phyloP scores from a whole-genome alignment of 495 filamentous ascomycete species.

The Aspergillus nidulans region DNA sequence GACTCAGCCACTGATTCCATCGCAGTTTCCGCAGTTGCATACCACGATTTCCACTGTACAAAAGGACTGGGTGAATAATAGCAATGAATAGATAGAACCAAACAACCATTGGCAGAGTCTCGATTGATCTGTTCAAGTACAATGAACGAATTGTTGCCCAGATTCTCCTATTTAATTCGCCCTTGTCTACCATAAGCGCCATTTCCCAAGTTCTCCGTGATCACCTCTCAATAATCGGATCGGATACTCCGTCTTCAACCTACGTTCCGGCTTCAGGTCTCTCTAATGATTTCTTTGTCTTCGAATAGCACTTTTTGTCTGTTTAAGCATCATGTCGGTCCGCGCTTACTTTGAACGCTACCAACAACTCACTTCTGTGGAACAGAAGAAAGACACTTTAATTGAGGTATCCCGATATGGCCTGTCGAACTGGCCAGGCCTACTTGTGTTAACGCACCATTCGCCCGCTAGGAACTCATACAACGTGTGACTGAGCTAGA shows the following conservation, averaged over 20 bases:
- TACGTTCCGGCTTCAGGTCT: not conserved
- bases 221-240: not conserved
- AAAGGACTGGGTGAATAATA: not conserved
- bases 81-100: not conserved
- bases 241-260: slow-evolving; percentile 2
- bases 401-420: slow-evolving; percentile 41
- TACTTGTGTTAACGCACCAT: slow-evolving; percentile 3
- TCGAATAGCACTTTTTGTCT: slow-evolving; percentile 3
- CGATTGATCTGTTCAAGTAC: not conserved
- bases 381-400: slow-evolving; percentile 50
- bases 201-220: not conserved
- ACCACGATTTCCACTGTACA: not conserved
- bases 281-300: not conserved
- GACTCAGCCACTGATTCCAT: slow-evolving; percentile 11
- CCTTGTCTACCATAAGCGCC: slow-evolving; percentile 6
- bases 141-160: not conserved
- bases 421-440: not conserved
- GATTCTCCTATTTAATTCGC: not conserved
- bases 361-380: slow-evolving; percentile 41
- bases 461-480: slow-evolving; percentile 41
- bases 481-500: slow-evolving; percentile 44
- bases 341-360: slow-evolving; percentile 42
- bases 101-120: not conserved
- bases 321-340: slow-evolving; percentile 27
- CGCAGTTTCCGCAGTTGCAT: not conserved